Evolutionary conservation across 2,329 filamentous ascomycete genomes (phyloP), one percentile per base, ranked within the genome.

Genomic region (Colletotrichum chlorophyti): DNA sequence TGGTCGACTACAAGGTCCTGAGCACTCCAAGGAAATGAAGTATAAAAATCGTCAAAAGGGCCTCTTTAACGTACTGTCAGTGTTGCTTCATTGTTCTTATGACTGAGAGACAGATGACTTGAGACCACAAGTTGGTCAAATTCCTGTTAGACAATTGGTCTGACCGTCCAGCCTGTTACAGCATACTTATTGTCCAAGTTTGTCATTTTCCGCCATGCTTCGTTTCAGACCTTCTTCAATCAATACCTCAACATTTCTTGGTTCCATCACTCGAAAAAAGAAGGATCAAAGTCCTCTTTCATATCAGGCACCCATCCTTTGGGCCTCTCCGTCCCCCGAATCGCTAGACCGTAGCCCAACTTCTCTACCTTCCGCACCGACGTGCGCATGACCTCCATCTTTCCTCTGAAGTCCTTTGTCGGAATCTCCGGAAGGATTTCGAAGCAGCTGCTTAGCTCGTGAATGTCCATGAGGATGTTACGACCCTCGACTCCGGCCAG

Each of bases 351-450:
- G 73, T 98, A 99, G 26, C 93, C 87, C 21, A 94, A 85, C 64
- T 86, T 88, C 81, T 99, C 95, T 10, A 99, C 95, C 81, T 99
- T 99, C 69, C 90, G 88, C 23, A 99, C 93, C 72, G 92, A 96
- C 69, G 85, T 85, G 67, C 88, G 84, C 90, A 97, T 96, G 1
- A 93, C 89, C 35, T 88, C 86, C 76, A 92, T 85, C 81, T 99
- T 99, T 75, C 89, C 89, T 43, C 85, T 79, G 64, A 91, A 88
- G 64, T 79, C 78, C 78, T 76, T 78, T 65, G 80, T 78, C 63
- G 63, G 80, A 69, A 72, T 81, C 76, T 80, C 89, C 74, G 80
- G 82, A 49, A 97, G 76, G 66, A 85, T 83, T 77, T 97, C 91
- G 58, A 97, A 89, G 62, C 85, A 83, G 35, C 88, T 87, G 17